Evolutionary conservation across 257 asterid species (phyloP).

Genomic region (Jasminum sambac): DNA sequence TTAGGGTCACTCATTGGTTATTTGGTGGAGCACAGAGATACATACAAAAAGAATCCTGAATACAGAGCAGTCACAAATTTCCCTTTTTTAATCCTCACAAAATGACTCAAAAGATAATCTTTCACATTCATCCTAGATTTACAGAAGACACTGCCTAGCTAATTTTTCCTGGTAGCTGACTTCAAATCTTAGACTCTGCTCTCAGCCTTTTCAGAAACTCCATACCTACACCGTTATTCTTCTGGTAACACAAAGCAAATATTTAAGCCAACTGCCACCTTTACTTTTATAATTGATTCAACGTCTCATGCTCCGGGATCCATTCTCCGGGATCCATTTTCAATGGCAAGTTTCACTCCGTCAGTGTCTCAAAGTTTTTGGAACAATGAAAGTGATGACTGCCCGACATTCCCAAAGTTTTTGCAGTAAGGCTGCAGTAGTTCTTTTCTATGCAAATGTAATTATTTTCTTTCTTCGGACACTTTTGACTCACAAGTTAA

Average conservation of each 20-base stretch:
- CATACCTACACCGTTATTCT: background rate
- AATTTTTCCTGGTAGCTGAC: background rate
- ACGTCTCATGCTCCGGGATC: background rate
- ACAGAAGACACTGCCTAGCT: background rate
- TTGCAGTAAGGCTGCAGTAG: background rate
- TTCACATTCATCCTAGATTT: background rate
- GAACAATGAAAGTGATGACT: background rate
- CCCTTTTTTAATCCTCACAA: background rate
- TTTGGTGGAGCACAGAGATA: background rate
- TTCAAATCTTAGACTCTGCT: background rate
- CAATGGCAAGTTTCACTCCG: background rate
- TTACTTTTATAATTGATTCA: background rate
- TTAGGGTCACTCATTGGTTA: background rate
- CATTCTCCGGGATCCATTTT: background rate
- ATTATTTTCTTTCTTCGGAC: background rate
- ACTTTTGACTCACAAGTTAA: constrained; percentile 16
- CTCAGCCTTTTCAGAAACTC: background rate
- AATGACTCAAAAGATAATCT: background rate
- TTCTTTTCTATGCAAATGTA: background rate
- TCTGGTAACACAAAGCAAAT: background rate
- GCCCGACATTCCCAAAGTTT: background rate
- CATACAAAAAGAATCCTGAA: background rate
- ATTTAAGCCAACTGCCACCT: background rate
- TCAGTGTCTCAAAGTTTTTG: background rate
- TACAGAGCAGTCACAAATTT: background rate